Evolutionary conservation across 2,329 filamentous ascomycete genomes (phyloP).

Genomic region (Penicillium sp.): DNA sequence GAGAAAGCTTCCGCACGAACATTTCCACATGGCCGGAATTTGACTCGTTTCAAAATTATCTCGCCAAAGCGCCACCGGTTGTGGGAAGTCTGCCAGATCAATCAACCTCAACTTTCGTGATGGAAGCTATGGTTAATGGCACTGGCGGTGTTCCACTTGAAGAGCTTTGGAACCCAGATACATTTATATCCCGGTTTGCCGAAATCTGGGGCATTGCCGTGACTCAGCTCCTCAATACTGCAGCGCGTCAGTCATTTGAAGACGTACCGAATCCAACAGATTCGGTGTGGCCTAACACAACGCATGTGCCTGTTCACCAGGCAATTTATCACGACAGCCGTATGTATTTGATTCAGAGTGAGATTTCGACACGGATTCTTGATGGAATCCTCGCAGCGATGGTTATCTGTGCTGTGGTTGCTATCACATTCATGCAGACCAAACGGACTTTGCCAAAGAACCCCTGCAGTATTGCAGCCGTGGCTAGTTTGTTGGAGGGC

Average conservation of each 20-base stretch:
- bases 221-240: background rate
- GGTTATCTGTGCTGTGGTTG: slow-evolving; percentile 22
- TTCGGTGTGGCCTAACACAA: background rate
- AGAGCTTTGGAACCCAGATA: background rate
- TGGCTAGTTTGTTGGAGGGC: slow-evolving; percentile 26
- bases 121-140: background rate
- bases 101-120: background rate
- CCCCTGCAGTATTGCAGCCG: slow-evolving; percentile 32
- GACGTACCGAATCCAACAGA: background rate
- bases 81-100: background rate
- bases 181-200: background rate
- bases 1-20: background rate
- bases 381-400: slow-evolving; percentile 23
- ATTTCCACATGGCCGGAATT: background rate
- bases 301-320: background rate
- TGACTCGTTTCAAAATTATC: background rate
- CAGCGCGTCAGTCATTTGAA: background rate
- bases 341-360: slow-evolving; percentile 23
- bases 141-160: background rate
- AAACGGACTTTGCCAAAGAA: slow-evolving; percentile 29
- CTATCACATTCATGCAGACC: slow-evolving; percentile 17
- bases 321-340: slow-evolving; percentile 2
- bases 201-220: background rate
- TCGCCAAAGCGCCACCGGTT: background rate
- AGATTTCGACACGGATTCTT: slow-evolving; percentile 24